Evolutionary conservation across 345 rosid genomes (phyloP).

Genomic region (Euclidium syriacum): DNA sequence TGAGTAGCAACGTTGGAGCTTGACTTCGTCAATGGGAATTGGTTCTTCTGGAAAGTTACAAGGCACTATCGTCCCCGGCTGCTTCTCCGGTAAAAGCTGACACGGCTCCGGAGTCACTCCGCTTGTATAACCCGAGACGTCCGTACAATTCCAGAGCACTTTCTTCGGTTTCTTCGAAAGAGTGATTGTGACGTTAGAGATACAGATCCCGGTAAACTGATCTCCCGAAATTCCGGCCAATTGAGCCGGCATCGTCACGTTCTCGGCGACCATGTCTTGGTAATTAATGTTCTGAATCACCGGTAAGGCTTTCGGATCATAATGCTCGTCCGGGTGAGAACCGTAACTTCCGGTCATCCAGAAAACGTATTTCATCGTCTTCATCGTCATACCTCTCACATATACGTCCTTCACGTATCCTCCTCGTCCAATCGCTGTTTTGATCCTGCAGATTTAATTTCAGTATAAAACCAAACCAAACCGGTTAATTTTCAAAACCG

Average conservation of each 20-base stretch:
- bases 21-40: constrained; percentile 46
- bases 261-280: constrained; percentile 63
- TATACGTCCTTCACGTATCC: constrained; percentile 72
- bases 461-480: neutral
- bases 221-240: constrained; percentile 57
- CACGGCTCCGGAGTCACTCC: constrained; percentile 64
- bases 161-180: constrained; percentile 43
- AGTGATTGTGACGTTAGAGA: constrained; percentile 66
- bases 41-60: constrained; percentile 61
- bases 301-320: constrained; percentile 65
- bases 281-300: constrained; percentile 57
- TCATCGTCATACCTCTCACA: constrained; percentile 59
- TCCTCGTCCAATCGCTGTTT: constrained; percentile 75
- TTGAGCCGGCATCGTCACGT: constrained; percentile 62
- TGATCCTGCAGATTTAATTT: constrained; percentile 35
- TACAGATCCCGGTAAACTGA: constrained; percentile 66
- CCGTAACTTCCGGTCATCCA: constrained; percentile 93
- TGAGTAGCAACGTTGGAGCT: constrained; percentile 41
- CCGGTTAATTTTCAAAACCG: neutral
- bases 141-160: constrained; percentile 78
- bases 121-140: constrained; percentile 51
- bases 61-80: constrained; percentile 22
- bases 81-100: constrained; percentile 38
- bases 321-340: constrained; percentile 64
- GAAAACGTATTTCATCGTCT: constrained; percentile 73